phyloP scores from a whole-genome alignment of 306 rosid genomes.

The Cucumis cinereus region DNA sequence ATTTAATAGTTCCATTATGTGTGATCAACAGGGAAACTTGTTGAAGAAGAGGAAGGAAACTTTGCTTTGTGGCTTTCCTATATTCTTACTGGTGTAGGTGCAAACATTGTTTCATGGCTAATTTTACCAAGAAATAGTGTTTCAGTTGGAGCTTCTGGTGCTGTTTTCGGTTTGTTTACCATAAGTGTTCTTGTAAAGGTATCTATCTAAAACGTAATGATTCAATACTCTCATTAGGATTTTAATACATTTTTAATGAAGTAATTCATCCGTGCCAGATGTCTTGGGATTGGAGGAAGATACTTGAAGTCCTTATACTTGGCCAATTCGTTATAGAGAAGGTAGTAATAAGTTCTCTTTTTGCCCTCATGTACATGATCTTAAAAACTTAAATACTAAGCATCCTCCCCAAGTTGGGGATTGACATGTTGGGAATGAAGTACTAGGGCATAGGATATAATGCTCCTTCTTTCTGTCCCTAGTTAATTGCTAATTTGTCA shows the following conservation, averaged over 20 bases:
- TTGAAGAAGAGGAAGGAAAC: slow-evolving; percentile 98
- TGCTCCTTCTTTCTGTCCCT: too few relatives aligned
- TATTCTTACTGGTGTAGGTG: slow-evolving; percentile 84
- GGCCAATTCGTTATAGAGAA: slow-evolving; percentile 88
- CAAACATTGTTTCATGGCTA: slow-evolving; percentile 90
- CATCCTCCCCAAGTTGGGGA: background rate
- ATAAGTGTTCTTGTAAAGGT: slow-evolving; percentile 93
- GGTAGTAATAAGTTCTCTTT: slow-evolving; percentile 30
- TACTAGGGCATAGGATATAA: too few relatives aligned
- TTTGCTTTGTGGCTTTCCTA: slow-evolving; percentile 85
- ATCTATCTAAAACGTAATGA: background rate
- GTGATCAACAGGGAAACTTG: slow-evolving; percentile 58
- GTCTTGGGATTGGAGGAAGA: slow-evolving; percentile 99
- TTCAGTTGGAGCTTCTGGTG: slow-evolving; percentile 97
- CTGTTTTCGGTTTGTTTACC: slow-evolving; percentile 84
- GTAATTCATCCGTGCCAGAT: slow-evolving; percentile 25
- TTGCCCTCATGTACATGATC: background rate
- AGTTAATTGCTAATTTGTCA: too few relatives aligned
- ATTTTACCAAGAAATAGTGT: slow-evolving; percentile 81
- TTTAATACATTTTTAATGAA: background rate
- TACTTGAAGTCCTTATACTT: slow-evolving; percentile 91
- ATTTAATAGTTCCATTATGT: slow-evolving; percentile 5
- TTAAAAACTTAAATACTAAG: background rate
- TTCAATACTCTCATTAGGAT: background rate
- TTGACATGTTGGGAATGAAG: background rate